Base-by-base conservation (phyloP, 768 basidiomycete species). In the Tricholoma flavovirens region DNA sequence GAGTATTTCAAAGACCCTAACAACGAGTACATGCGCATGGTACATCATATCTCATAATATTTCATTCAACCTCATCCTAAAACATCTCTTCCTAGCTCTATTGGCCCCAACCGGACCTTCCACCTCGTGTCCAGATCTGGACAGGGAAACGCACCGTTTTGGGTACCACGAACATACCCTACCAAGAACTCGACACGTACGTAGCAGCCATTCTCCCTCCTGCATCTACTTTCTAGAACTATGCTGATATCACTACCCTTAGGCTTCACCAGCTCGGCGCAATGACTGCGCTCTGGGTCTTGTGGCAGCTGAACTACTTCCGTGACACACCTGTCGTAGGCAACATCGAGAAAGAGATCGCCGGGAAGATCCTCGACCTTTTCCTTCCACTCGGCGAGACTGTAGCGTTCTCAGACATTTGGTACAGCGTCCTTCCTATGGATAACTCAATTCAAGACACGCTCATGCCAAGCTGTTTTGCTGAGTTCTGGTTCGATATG, bases 11-110 rank as follows among this genome's bases (percentile, higher is more conserved):
- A 35, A n/a, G 42, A 45, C 15, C 40, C 55, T 5, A 22, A 51
- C 11, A 56, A 56, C 11, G 49, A 43, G n/a, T 56, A 56, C 29
- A 22, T 15, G 22, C 55, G 50, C 35, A 43, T 56, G 38, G 55
- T 56, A n/a, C n/a, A 42, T 9, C 40, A 17, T 9, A n/a, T 29
- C 15, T 15, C 42, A 12, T 19, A 21, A 21, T 3, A 40, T 40
- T 36, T 15, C 22, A 17, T 26, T 26, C 24, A 9, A 14, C 21
- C 36, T 30, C 33, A 36, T 26, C 14, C 24, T 30, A n/a, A 14
- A 0, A 17, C 43, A 26, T 26, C 19, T 42, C 14, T 48, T 24
- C 24, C 6, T 22, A 56, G 55, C 19, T 51, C 10, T 56, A 51
- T 40, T 51, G 36, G 49, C 50, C 55, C 12, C 55, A 56, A n/a